Evolutionary conservation across 2,329 filamentous ascomycete species (phyloP).

Genomic region (Xylariaceae sp.): DNA sequence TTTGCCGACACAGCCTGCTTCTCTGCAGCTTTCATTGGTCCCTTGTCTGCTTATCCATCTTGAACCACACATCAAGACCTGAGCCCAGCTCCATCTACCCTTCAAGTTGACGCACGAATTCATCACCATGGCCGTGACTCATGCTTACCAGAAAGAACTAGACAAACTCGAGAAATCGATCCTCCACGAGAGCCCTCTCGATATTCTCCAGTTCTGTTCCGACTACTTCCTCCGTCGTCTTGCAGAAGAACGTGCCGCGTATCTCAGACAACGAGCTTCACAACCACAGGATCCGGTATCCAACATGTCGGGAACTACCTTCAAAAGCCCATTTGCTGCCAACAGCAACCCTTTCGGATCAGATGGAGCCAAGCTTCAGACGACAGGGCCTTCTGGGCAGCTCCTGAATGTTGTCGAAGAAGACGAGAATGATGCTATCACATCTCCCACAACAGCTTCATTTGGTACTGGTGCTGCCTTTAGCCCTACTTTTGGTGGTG

Average conservation of each 20-base stretch:
- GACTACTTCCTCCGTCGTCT: conserved; percentile 66
- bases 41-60: background rate
- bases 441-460: conserved; percentile 67
- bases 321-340: conserved; percentile 69
- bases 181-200: conserved; percentile 54
- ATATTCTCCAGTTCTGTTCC: conserved; percentile 69
- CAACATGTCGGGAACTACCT: conserved; percentile 70
- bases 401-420: conserved; percentile 69
- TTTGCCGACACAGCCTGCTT: background rate
- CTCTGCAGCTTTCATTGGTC: background rate
- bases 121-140: conserved; percentile 44
- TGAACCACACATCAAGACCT: background rate
- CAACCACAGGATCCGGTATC: conserved; percentile 36
- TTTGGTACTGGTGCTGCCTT: conserved; percentile 51
- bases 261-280: conserved; percentile 9
- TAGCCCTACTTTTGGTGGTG: conserved; percentile 53
- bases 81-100: background rate
- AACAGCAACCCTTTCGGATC: conserved; percentile 72
- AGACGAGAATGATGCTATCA: conserved; percentile 73
- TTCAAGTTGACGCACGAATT: background rate
- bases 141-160: conserved; percentile 61
- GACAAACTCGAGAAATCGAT: conserved; percentile 62
- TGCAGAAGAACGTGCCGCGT: conserved; percentile 61
- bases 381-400: conserved; percentile 38
- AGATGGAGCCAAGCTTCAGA: conserved; percentile 36